These are phyloP conservation scores for Pseudoscleropodium purum DNA, from an alignment of 225 moss, liverwort and hornwort genomes.

Conservation along the genomic window DNA sequence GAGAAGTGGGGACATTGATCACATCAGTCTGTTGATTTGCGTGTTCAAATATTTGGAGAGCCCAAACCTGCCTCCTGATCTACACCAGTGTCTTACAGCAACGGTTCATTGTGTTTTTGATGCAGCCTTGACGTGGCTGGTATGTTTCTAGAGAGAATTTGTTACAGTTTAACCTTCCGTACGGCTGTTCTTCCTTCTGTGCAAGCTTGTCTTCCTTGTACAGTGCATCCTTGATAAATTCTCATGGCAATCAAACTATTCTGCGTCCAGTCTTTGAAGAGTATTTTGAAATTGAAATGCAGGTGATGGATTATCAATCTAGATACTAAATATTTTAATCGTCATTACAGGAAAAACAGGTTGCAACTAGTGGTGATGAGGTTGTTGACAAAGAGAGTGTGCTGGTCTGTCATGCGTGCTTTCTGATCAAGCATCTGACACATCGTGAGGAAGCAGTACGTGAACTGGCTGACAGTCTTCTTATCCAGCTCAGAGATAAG, in stretches of 20 bases:
- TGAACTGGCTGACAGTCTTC: constrained; percentile 60
- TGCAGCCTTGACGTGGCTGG: constrained; percentile 67
- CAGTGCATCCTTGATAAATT: neutral
- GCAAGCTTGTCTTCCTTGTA: neutral
- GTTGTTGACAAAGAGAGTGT: constrained; percentile 57
- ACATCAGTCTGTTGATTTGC: constrained; percentile 52
- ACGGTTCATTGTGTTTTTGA: constrained; percentile 27
- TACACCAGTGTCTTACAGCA: constrained; percentile 59
- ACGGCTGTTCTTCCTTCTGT: neutral
- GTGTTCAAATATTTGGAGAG: constrained; percentile 76
- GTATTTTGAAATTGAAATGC: neutral
- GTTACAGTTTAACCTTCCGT: neutral
- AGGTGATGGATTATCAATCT: neutral
- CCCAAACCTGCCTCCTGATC: constrained; percentile 43
- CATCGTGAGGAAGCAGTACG: constrained; percentile 70
- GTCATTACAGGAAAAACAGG: constrained; percentile 32
- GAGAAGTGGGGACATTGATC: neutral
- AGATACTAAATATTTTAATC: neutral
- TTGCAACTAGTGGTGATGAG: constrained; percentile 46
- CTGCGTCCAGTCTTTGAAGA: neutral
- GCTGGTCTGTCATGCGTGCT: constrained; percentile 59
- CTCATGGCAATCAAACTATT: neutral
- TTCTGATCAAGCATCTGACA: constrained; percentile 42
- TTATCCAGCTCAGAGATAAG: constrained; percentile 46
- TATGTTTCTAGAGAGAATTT: constrained; percentile 1